A percentile compares a stretch with the other conserved stretches of the same genome.
Evolutionary conservation across 108 stramenopile species (phyloP).

Genomic region (Epithemia pelagica): DNA sequence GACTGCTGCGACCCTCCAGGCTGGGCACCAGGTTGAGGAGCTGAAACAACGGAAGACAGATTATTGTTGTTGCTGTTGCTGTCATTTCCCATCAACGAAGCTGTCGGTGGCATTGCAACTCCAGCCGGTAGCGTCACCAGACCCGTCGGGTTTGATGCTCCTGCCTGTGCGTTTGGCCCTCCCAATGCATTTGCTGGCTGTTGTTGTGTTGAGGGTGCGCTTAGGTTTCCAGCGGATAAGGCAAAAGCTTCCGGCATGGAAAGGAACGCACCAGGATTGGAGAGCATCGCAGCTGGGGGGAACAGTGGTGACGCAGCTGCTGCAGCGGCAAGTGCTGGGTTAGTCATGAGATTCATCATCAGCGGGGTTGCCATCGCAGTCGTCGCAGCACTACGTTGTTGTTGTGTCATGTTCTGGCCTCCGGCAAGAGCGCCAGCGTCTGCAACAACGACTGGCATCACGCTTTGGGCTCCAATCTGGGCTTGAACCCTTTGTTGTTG

Average conservation of each 20-base stretch:
- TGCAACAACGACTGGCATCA: background rate
- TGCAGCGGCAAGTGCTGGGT: slow-evolving; percentile 37
- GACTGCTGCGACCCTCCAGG: background rate
- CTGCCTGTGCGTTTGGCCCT: background rate
- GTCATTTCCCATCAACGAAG: background rate
- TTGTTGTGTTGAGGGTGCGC: background rate
- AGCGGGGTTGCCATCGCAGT: background rate
- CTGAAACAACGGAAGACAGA: background rate
- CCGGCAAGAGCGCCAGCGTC: background rate
- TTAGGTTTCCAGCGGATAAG: background rate
- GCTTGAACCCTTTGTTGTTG: background rate
- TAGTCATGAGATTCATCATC: slow-evolving; percentile 32
- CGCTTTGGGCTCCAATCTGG: background rate
- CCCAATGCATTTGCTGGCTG: background rate
- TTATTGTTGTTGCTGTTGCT: slow-evolving; percentile 2
- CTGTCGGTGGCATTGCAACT: slow-evolving; percentile 16
- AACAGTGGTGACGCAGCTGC: slow-evolving; percentile 33
- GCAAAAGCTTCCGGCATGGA: slow-evolving; percentile 28
- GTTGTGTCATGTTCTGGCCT: background rate
- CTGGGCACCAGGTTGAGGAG: background rate
- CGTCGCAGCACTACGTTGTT: background rate
- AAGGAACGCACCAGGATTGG: slow-evolving; percentile 36
- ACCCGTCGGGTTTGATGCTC: background rate
- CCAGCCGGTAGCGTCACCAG: background rate
- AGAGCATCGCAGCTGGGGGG: slow-evolving; percentile 38